phyloP scores from a whole-genome alignment of 345 rosid species.

The Gossypium turneri region DNA sequence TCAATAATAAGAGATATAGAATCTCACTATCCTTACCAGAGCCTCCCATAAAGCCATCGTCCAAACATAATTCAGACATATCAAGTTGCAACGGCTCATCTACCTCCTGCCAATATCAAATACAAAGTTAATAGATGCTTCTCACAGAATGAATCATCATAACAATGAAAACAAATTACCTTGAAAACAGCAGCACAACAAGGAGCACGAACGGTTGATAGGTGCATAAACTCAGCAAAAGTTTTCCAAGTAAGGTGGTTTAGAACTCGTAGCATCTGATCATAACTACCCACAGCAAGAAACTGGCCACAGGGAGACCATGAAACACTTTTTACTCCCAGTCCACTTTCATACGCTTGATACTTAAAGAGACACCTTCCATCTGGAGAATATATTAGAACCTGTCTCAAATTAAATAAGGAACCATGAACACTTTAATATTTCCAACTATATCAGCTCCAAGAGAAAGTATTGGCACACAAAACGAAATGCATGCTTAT shows the following conservation, averaged over 20 bases:
- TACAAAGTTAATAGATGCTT: constrained; percentile 16
- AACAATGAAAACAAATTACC: constrained; percentile 33
- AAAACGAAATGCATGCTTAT: neutral
- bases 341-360: constrained; percentile 94
- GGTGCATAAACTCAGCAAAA: constrained; percentile 89
- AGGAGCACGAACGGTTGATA: constrained; percentile 77
- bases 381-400: constrained; percentile 89
- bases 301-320: constrained; percentile 99
- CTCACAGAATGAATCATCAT: neutral
- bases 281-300: constrained; percentile 94
- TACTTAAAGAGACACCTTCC: constrained; percentile 91
- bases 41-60: constrained; percentile 65
- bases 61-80: constrained; percentile 69
- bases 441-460: neutral
- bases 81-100: constrained; percentile 83
- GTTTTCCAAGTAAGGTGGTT: constrained; percentile 97
- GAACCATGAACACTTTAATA: neutral
- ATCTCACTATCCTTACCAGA: constrained; percentile 39
- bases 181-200: constrained; percentile 87
- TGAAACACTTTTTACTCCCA: constrained; percentile 84
- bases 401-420: constrained; percentile 38
- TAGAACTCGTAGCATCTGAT: constrained; percentile 84
- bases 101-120: constrained; percentile 53
- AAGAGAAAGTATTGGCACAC: neutral
- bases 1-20: neutral